These are phyloP conservation scores for Volutella citrinella DNA, from an alignment of 2,329 filamentous ascomycete genomes.

Conservation along the genomic window DNA sequence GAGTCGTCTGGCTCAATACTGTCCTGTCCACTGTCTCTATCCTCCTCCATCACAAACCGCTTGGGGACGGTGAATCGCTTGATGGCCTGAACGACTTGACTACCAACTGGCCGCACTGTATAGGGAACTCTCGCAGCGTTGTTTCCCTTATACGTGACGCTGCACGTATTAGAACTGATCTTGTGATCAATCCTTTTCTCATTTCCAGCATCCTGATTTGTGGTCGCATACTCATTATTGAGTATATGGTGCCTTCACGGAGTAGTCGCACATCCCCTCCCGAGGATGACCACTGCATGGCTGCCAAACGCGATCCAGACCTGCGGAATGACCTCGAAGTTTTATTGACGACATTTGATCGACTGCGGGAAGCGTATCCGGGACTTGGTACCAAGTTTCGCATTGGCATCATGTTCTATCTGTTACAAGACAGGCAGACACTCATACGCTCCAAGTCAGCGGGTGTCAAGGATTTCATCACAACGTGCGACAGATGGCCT, in stretches of 20 bases:
- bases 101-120: slow-evolving; percentile 22
- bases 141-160: slow-evolving; percentile 18
- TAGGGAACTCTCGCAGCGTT: slow-evolving; percentile 15
- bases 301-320: slow-evolving; percentile 7
- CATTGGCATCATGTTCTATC: slow-evolving; percentile 17
- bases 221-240: slow-evolving; percentile 15
- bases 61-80: slow-evolving; percentile 7
- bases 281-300: background rate
- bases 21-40: slow-evolving; percentile 16
- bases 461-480: slow-evolving; percentile 15
- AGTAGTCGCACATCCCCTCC: background rate
- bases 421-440: slow-evolving; percentile 10
- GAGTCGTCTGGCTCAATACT: slow-evolving; percentile 20
- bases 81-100: slow-evolving; percentile 8
- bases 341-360: slow-evolving; percentile 13
- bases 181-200: slow-evolving; percentile 17
- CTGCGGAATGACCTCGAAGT: slow-evolving; percentile 19
- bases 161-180: slow-evolving; percentile 9
- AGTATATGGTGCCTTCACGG: slow-evolving; percentile 13
- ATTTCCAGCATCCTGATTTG: slow-evolving; percentile 15
- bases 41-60: slow-evolving; percentile 18
- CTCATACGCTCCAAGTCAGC: slow-evolving; percentile 10
- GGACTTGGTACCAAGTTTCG: slow-evolving; percentile 18
- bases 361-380: slow-evolving; percentile 12
- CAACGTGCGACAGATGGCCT: slow-evolving; percentile 18